Evolutionary conservation across 805 yeast genomes (phyloP).

Genomic region (Torulaspora indica): DNA sequence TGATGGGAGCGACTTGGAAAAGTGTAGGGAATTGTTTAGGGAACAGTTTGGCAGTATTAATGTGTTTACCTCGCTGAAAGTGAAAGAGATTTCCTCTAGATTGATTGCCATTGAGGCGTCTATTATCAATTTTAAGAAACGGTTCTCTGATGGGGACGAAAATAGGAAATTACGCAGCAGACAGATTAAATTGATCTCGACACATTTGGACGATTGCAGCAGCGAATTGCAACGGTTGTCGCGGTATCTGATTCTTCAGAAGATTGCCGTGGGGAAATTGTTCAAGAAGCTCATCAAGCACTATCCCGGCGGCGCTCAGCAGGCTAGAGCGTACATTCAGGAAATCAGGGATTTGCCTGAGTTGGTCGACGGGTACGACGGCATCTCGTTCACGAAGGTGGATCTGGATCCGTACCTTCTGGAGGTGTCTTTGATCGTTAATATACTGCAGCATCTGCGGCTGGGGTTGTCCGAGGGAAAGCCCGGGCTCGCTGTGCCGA

Average conservation of each 20-base stretch:
- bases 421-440: slow-evolving; percentile 43
- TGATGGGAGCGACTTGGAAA: slow-evolving; percentile 8
- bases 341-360: slow-evolving; percentile 16
- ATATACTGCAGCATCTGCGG: slow-evolving; percentile 33
- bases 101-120: slow-evolving; percentile 29
- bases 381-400: slow-evolving; percentile 45
- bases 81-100: slow-evolving; percentile 31
- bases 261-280: slow-evolving; percentile 55
- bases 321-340: slow-evolving; percentile 16
- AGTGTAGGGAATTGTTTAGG: slow-evolving; percentile 15
- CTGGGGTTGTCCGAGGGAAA: slow-evolving; percentile 3
- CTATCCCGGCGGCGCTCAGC: slow-evolving; percentile 18
- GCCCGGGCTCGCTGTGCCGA: neutral
- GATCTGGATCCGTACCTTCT: slow-evolving; percentile 47
- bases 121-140: slow-evolving; percentile 18
- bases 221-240: slow-evolving; percentile 48
- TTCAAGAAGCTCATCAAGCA: slow-evolving; percentile 46
- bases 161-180: slow-evolving; percentile 9
- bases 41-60: slow-evolving; percentile 29
- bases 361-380: slow-evolving; percentile 36
- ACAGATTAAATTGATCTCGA: slow-evolving; percentile 16
- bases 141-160: neutral
- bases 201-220: slow-evolving; percentile 25
- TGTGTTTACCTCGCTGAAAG: slow-evolving; percentile 28
- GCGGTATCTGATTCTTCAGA: slow-evolving; percentile 54